Conservation (phyloP, 805 yeast genomes). For the Lachancea waltii region DNA sequence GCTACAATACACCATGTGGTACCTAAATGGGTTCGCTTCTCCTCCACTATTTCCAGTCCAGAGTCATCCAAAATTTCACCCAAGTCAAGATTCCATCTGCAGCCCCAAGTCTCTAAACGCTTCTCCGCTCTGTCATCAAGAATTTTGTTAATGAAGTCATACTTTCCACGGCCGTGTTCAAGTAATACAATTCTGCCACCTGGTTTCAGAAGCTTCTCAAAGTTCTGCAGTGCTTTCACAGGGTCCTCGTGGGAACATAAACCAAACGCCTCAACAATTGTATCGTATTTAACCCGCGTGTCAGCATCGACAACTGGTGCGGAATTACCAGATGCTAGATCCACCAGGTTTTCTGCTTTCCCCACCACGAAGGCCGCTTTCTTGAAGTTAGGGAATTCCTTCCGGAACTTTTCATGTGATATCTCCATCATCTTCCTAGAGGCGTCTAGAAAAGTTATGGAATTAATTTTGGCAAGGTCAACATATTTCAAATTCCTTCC, state of each 20-base stretch:
- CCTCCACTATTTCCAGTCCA: conserved; percentile 76
- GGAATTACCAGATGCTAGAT: conserved; percentile 39
- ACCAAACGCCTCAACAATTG: conserved; percentile 91
- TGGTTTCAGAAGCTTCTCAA: conserved; percentile 68
- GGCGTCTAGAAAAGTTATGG: conserved; percentile 82
- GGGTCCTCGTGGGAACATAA: conserved; percentile 95
- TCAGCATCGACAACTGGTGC: conserved; percentile 19
- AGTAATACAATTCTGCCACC: conserved; percentile 82
- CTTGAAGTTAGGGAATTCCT: conserved; percentile 55
- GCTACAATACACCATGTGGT: conserved; percentile 85
- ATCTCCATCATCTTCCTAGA: conserved; percentile 80
- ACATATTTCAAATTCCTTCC: conserved; percentile 84
- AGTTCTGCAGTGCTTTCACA: conserved; percentile 67
- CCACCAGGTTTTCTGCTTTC: conserved; percentile 72
- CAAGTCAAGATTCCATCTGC: conserved; percentile 94
- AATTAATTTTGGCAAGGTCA: conserved; percentile 50
- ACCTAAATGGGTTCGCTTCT: conserved; percentile 79
- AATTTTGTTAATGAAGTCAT: conserved; percentile 67
- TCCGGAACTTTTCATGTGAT: conserved; percentile 65
- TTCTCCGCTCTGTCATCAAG: conserved; percentile 78
- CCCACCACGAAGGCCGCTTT: conserved; percentile 87
- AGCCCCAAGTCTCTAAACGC: conserved; percentile 89
- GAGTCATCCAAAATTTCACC: conserved; percentile 79
- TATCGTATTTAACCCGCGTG: conserved; percentile 63
- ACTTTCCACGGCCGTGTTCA: conserved; percentile 89